Evolutionary conservation across 1,284 basidiomycete genomes (phyloP).

Genomic region (Papiliotrema flavescens): DNA sequence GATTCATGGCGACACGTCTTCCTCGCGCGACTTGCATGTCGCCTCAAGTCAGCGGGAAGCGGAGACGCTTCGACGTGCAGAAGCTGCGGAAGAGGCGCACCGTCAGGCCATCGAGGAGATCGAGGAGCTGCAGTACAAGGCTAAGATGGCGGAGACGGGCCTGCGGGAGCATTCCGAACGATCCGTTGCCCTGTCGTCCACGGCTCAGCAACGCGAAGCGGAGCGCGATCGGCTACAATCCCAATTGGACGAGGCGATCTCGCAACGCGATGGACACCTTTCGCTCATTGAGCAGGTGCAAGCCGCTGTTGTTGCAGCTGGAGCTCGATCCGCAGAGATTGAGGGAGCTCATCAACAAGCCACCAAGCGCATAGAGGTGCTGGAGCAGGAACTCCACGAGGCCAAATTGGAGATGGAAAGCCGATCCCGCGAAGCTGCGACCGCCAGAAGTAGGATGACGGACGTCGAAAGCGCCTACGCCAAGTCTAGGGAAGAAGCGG

Average conservation of each 20-base stretch:
- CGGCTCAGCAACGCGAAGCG: constrained; percentile 71
- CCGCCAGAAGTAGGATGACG: constrained; percentile 60
- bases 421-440: constrained; percentile 66
- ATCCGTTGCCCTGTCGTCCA: constrained; percentile 69
- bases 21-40: constrained; percentile 68
- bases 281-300: constrained; percentile 82
- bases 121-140: constrained; percentile 66
- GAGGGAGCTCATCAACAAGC: constrained; percentile 69
- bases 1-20: constrained; percentile 64
- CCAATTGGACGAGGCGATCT: constrained; percentile 67
- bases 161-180: constrained; percentile 77
- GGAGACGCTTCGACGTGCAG: constrained; percentile 78
- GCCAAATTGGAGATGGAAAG: constrained; percentile 73
- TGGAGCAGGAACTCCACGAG: constrained; percentile 73
- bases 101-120: constrained; percentile 66
- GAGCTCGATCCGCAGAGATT: constrained; percentile 64
- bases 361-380: constrained; percentile 61
- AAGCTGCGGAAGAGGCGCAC: constrained; percentile 76
- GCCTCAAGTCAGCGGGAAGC: constrained; percentile 74
- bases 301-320: constrained; percentile 69
- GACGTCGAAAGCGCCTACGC: constrained; percentile 83
- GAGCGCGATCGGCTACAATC: constrained; percentile 65
- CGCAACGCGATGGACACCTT: constrained; percentile 75
- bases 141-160: constrained; percentile 61
- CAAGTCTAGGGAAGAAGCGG: constrained; percentile 83